Percentiles rank a stretch among this genome's conserved stretches.
Conservation (phyloP, 2,329 filamentous ascomycete species). For the Apiospora arundinis region DNA sequence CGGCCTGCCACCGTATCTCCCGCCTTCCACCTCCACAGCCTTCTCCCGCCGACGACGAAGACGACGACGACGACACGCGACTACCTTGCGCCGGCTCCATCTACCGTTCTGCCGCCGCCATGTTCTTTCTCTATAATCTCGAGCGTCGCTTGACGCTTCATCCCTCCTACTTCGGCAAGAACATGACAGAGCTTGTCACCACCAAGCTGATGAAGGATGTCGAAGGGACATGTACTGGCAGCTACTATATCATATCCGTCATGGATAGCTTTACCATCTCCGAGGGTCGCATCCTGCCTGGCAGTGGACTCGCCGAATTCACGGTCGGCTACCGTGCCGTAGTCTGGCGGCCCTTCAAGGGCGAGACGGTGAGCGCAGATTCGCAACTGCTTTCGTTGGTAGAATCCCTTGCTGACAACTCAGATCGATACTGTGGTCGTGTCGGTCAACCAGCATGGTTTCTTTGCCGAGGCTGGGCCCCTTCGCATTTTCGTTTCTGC, state of each 20-base stretch:
- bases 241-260: conserved; percentile 97
- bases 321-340: conserved; percentile 94
- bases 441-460: conserved; percentile 88
- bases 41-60: not conserved
- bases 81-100: not conserved
- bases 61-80: not conserved
- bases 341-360: conserved; percentile 97
- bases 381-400: conserved; percentile 33
- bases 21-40: conserved; percentile 6
- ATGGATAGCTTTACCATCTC: conserved; percentile 97
- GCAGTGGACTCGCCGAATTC: conserved; percentile 91
- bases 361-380: conserved; percentile 80
- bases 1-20: conserved; percentile 15
- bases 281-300: conserved; percentile 88
- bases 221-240: conserved; percentile 92
- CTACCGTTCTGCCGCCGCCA: conserved; percentile 52
- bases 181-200: conserved; percentile 90
- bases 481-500: conserved; percentile 81
- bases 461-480: conserved; percentile 85
- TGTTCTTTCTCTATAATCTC: conserved; percentile 99
- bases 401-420: conserved; percentile 12
- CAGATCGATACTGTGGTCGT: conserved; percentile 94
- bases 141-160: conserved; percentile 94
- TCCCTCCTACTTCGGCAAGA: conserved; percentile 94
- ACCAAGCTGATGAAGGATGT: conserved; percentile 90